These are phyloP conservation scores for Alternaria dauci DNA, from an alignment of 2,329 filamentous ascomycete species.

Conservation along the genomic window DNA sequence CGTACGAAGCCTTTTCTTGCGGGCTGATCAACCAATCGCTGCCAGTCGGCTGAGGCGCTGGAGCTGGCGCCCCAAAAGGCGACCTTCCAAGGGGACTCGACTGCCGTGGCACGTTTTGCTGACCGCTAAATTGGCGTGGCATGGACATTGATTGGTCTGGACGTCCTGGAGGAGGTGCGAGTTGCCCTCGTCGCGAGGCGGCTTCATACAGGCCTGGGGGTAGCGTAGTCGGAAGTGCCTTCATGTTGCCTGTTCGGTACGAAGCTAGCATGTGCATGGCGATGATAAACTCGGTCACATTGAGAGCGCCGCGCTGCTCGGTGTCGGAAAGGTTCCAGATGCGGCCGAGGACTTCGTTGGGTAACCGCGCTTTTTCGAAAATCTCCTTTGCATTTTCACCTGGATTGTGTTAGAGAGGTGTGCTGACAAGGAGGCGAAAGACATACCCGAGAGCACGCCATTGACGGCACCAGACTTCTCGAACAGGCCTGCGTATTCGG, in stretches of 20 bases:
- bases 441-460: slow-evolving; percentile 73
- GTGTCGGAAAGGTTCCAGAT: slow-evolving; percentile 97
- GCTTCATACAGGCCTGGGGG: slow-evolving; percentile 91
- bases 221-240: slow-evolving; percentile 79
- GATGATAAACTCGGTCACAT: slow-evolving; percentile 92
- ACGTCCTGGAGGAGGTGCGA: slow-evolving; percentile 53
- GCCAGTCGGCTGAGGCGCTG: slow-evolving; percentile 64
- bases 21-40: slow-evolving; percentile 84
- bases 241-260: slow-evolving; percentile 83
- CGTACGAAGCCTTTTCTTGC: slow-evolving; percentile 86
- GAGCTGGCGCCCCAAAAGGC: slow-evolving; percentile 58
- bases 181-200: slow-evolving; percentile 69
- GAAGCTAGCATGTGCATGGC: slow-evolving; percentile 97
- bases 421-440: too few species aligned
- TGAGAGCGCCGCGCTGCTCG: slow-evolving; percentile 86
- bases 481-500: slow-evolving; percentile 88
- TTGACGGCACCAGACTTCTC: slow-evolving; percentile 84
- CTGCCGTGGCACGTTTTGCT: slow-evolving; percentile 59
- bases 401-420: slow-evolving; percentile 36
- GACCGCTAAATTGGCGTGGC: slow-evolving; percentile 82
- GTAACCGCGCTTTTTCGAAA: slow-evolving; percentile 89
- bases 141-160: slow-evolving; percentile 68
- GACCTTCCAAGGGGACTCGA: slow-evolving; percentile 66
- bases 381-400: slow-evolving; percentile 91
- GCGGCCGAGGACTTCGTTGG: slow-evolving; percentile 88